Conservation (phyloP, 192 early-diverging fungal species). For the Coemansia sp. region DNA sequence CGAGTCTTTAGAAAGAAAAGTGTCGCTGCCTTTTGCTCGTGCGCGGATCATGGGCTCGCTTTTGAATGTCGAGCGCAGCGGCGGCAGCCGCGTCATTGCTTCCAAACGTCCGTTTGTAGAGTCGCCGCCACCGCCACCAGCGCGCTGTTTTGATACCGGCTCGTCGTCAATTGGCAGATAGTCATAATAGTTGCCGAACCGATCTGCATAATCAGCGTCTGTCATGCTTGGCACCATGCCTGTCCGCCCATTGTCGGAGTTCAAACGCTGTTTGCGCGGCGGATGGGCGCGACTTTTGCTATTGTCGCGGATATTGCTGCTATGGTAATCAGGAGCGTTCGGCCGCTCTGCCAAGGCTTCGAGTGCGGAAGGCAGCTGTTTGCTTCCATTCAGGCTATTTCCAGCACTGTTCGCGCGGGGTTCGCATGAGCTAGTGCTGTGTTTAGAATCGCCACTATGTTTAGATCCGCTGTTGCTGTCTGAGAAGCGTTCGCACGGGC, state of each 20-base stretch:
- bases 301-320: slow-evolving; percentile 5
- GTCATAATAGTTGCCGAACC: slow-evolving; percentile 38
- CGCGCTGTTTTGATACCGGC: slow-evolving; percentile 13
- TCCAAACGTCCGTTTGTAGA: neutral
- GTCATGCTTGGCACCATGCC: slow-evolving; percentile 13
- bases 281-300: neutral
- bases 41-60: slow-evolving; percentile 40
- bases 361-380: neutral
- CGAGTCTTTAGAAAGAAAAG: slow-evolving; percentile 2
- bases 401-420: slow-evolving; percentile 2
- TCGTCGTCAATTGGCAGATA: slow-evolving; percentile 25
- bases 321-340: neutral
- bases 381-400: slow-evolving; percentile 2
- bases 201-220: slow-evolving; percentile 27
- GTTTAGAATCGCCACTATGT: neutral
- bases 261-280: slow-evolving; percentile 6
- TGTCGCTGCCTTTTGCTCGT: neutral
- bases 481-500: neutral
- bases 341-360: slow-evolving; percentile 4
- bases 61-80: slow-evolving; percentile 39
- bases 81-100: slow-evolving; percentile 7
- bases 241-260: slow-evolving; percentile 8
- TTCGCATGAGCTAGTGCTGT: neutral
- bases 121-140: slow-evolving; percentile 13
- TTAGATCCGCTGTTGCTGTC: slow-evolving; percentile 3